These are phyloP conservation scores for Lodderomyces oxycetoniae DNA, from an alignment of 1,139 yeast species.

Conservation along the genomic window DNA sequence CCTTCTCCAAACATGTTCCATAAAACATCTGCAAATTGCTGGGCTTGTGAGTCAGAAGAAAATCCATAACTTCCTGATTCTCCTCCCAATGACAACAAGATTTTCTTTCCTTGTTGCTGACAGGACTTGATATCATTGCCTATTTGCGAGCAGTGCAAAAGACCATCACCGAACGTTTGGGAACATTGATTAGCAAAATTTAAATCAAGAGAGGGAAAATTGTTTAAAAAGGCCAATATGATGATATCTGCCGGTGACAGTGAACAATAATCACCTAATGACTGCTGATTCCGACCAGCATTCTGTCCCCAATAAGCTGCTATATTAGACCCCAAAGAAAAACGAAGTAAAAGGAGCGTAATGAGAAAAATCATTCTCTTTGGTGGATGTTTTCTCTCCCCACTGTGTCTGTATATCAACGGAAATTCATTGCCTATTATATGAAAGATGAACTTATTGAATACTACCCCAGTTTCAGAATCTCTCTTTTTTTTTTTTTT, in stretches of 20 bases:
- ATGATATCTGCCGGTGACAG: constrained; percentile 62
- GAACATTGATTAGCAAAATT: constrained; percentile 68
- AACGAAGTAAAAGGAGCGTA: constrained; percentile 3
- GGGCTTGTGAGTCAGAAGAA: constrained; percentile 53
- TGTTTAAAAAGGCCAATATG: constrained; percentile 58
- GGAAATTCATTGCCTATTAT: neutral
- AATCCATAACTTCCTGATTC: constrained; percentile 74
- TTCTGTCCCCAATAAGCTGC: constrained; percentile 89
- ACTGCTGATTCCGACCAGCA: constrained; percentile 63
- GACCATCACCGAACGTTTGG: constrained; percentile 47
- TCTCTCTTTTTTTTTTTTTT: neutral
- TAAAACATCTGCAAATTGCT: constrained; percentile 60
- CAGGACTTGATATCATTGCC: constrained; percentile 70
- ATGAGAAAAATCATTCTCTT: constrained; percentile 3
- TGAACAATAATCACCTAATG: constrained; percentile 60
- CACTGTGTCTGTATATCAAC: constrained; percentile 1
- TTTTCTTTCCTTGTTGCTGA: constrained; percentile 64
- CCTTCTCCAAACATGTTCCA: constrained; percentile 90
- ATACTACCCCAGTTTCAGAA: neutral
- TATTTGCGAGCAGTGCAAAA: constrained; percentile 54
- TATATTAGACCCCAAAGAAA: constrained; percentile 13
- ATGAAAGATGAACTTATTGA: neutral
- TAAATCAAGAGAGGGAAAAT: constrained; percentile 46
- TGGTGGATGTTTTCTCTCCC: neutral
- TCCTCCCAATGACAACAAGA: constrained; percentile 75